A percentile compares a stretch with the other conserved stretches of the same genome.
phyloP scores from a whole-genome alignment of 2,329 filamentous ascomycete species.

The Boeremia lycopersici region DNA sequence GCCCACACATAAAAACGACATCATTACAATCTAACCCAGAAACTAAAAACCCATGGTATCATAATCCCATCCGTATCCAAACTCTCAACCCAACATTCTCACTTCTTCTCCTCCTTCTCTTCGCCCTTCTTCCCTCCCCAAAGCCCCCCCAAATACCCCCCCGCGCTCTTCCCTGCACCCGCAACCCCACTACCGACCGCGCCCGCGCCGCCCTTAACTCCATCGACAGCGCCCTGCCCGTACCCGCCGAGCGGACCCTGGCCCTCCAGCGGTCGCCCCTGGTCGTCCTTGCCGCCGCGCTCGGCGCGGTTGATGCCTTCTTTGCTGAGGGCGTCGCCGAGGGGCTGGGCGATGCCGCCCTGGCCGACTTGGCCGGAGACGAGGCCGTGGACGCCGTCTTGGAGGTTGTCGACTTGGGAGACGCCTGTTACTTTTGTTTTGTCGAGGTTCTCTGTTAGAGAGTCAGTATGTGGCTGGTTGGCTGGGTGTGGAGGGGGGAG shows the following conservation, averaged over 20 bases:
- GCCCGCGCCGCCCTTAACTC: constrained; percentile 38
- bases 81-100: too few relatives aligned
- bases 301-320: constrained; percentile 71
- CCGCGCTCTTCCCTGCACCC: constrained; percentile 35
- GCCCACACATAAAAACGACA: too few relatives aligned
- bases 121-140: constrained; percentile 31
- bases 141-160: constrained; percentile 32
- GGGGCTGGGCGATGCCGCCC: constrained; percentile 68
- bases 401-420: constrained; percentile 69
- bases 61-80: too few relatives aligned
- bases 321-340: constrained; percentile 66
- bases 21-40: too few relatives aligned
- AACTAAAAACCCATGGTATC: too few relatives aligned
- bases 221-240: constrained; percentile 38
- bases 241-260: constrained; percentile 44
- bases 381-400: constrained; percentile 69
- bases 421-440: constrained; percentile 73
- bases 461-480: not conserved
- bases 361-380: constrained; percentile 69
- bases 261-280: constrained; percentile 54
- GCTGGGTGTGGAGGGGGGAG: not conserved
- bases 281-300: constrained; percentile 67
- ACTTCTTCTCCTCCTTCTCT: constrained; percentile 26
- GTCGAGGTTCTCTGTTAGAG: constrained; percentile 63
- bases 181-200: constrained; percentile 16